A percentile compares a stretch with the other conserved stretches of the same genome.
These are phyloP conservation scores for Pseudohyphozyma bogoriensis DNA, from an alignment of 768 basidiomycete species.

Conservation along the genomic window DNA sequence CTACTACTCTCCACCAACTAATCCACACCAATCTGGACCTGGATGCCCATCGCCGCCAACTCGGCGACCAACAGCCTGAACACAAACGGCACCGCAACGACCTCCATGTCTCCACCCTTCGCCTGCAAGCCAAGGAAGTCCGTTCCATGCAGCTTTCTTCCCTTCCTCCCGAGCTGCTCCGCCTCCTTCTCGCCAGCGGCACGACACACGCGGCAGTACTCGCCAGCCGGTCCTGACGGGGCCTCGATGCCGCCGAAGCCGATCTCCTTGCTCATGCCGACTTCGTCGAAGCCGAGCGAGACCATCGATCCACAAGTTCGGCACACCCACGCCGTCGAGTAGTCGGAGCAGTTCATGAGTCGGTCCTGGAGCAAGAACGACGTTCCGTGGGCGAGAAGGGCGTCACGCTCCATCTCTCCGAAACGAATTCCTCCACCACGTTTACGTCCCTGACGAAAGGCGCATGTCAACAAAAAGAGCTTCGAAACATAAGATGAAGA, in stretches of 20 bases:
- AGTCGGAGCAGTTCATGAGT: conserved; percentile 99
- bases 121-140: conserved; percentile 44
- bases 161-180: conserved; percentile 49
- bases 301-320: conserved; percentile 90
- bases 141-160: conserved; percentile 52
- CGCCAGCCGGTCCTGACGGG: conserved; percentile 58
- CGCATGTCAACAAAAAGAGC: neutral
- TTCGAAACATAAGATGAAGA: conserved; percentile 2
- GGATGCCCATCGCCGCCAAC: conserved; percentile 96
- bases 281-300: conserved; percentile 89
- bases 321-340: conserved; percentile 98
- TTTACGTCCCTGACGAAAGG: conserved; percentile 70
- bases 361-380: conserved; percentile 97
- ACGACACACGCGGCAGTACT: conserved; percentile 92
- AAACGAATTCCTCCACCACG: conserved; percentile 97
- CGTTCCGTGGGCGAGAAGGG: conserved; percentile 94
- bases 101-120: conserved; percentile 70
- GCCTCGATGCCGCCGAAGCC: conserved; percentile 38
- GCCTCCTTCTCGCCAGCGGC: conserved; percentile 56
- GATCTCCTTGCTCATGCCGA: conserved; percentile 48
- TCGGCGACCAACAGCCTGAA: conserved; percentile 91
- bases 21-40: conserved; percentile 42
- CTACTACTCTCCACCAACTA: neutral
- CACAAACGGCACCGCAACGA: conserved; percentile 90
- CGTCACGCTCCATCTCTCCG: conserved; percentile 99